phyloP scores from a whole-genome alignment of 2,329 filamentous ascomycete genomes.

The Fusarium liriodendri region DNA sequence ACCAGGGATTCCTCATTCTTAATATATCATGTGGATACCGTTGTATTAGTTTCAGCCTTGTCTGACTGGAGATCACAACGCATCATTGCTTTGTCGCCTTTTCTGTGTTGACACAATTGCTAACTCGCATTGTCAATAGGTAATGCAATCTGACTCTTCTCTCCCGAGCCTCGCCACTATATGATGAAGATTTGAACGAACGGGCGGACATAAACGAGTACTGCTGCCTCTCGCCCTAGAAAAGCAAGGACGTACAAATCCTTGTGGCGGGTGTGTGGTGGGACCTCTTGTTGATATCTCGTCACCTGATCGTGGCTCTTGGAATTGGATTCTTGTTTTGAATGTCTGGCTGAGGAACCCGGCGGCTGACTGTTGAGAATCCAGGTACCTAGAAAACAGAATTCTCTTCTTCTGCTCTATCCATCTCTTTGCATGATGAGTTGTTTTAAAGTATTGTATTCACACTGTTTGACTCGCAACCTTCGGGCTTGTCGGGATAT shows the following conservation, averaged over 20 bases:
- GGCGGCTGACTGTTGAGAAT: constrained; percentile 47
- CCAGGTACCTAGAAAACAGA: constrained; percentile 50
- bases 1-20: constrained; percentile 76
- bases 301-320: constrained; percentile 68
- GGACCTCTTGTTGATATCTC: constrained; percentile 74
- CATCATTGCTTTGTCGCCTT: constrained; percentile 35
- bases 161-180: constrained; percentile 43
- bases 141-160: constrained; percentile 45
- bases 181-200: constrained; percentile 77
- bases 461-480: constrained; percentile 68
- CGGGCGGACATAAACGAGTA: constrained; percentile 76
- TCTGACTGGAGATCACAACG: constrained; percentile 63
- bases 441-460: constrained; percentile 58
- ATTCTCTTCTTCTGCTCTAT: constrained; percentile 26
- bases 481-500: constrained; percentile 58
- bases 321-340: constrained; percentile 44
- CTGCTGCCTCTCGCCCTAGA: constrained; percentile 58
- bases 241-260: constrained; percentile 72
- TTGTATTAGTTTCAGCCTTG: constrained; percentile 75
- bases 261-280: constrained; percentile 63
- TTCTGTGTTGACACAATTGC: constrained; percentile 39
- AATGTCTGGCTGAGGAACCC: constrained; percentile 34
- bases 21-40: constrained; percentile 73
- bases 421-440: constrained; percentile 58
- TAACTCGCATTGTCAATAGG: constrained; percentile 56